Evolutionary conservation across 2,329 filamentous ascomycete genomes (phyloP), one percentile per base, ranked within the genome.

Genomic region (Epichloe sibirici): DNA sequence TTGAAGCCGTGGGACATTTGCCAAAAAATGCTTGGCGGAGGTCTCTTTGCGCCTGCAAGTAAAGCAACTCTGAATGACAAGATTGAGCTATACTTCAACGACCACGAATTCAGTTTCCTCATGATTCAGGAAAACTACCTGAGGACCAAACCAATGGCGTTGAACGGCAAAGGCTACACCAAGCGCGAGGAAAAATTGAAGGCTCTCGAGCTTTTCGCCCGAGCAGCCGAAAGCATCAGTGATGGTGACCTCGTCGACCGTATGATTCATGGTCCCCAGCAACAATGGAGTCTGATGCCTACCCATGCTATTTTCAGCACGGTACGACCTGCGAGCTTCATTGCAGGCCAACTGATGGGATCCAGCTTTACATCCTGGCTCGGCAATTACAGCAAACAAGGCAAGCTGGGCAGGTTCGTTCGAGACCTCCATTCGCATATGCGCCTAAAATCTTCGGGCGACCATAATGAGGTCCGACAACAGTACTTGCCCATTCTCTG

Each of bases 121-220:
- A 97, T 98, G 93, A 83, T 98, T 46, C 93, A 98, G 66, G 94
- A 98, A 68, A 98, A 98, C 65, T 98, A 98, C 61, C 76, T 98
- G 12, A 85, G 82, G 57, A 90, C 89, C 2, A 88, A 83, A 55
- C 93, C 93, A 3, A 76, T 83, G 55, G 75, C 69, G 4, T 72
- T 87, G 3, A 78, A 74, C 55, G 75, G 74, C 49, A 71, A 73
- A 46, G 69, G 72, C 21, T 85, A 83, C 64, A 66, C 53, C 4
- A 81, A 78, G 53, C 82, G 80, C 57, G 85, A 91, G 66, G 78
- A 83, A 57, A 85, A 81, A 31, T 72, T 96, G 51, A 95, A 95
- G 66, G 72, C 82, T n/a, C 76, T 98, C 7, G 89, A 97, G 67
- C 74, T 97, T 7, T 81, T 85, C 23, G 90, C 95, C 57, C 80